Percentiles rank a stretch among this genome's conserved stretches.
These are phyloP conservation scores for Thraustochytrium striatum DNA, from an alignment of 352 stramenopile genomes.

Conservation along the genomic window DNA sequence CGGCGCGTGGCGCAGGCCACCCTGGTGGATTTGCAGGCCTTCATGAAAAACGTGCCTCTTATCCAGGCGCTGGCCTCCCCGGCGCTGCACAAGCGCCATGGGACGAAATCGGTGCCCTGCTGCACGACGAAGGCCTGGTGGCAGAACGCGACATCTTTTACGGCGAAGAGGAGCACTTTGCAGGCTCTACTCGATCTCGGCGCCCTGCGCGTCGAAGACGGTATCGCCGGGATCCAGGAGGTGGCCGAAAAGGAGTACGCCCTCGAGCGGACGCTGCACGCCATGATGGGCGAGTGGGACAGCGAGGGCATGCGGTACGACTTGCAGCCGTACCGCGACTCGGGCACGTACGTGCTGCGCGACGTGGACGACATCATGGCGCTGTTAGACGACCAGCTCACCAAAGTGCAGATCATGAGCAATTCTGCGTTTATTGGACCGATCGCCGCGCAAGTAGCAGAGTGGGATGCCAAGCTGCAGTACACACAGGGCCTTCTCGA, in stretches of 20 bases:
- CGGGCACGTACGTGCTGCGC: conserved; percentile 85
- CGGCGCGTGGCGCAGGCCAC: too few relatives aligned
- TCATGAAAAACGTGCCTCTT: too few relatives aligned
- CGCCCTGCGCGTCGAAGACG: too few relatives aligned
- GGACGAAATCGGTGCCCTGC: too few relatives aligned
- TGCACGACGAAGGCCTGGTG: too few relatives aligned
- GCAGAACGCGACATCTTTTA: too few relatives aligned
- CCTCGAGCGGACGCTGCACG: conserved; percentile 83
- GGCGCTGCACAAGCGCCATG: too few relatives aligned
- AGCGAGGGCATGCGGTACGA: conserved; percentile 68
- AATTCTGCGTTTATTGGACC: conserved; percentile 90
- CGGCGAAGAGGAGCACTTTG: too few relatives aligned
- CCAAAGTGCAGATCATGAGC: conserved; percentile 86
- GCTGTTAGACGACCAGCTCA: conserved; percentile 90
- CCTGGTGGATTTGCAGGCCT: too few relatives aligned
- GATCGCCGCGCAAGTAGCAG: conserved; percentile 83
- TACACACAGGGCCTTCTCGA: conserved; percentile 84
- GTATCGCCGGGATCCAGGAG: conserved; percentile 83
- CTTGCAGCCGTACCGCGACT: conserved; percentile 80
- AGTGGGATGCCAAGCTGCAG: conserved; percentile 77
- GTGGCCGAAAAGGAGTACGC: conserved; percentile 87
- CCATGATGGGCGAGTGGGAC: conserved; percentile 84
- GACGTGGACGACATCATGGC: conserved; percentile 82
- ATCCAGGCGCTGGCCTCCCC: too few relatives aligned
- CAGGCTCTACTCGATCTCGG: too few relatives aligned